A percentile compares a stretch with the other conserved stretches of the same genome.
phyloP scores from a whole-genome alignment of 768 basidiomycete genomes.

The Amanita muscaria region DNA sequence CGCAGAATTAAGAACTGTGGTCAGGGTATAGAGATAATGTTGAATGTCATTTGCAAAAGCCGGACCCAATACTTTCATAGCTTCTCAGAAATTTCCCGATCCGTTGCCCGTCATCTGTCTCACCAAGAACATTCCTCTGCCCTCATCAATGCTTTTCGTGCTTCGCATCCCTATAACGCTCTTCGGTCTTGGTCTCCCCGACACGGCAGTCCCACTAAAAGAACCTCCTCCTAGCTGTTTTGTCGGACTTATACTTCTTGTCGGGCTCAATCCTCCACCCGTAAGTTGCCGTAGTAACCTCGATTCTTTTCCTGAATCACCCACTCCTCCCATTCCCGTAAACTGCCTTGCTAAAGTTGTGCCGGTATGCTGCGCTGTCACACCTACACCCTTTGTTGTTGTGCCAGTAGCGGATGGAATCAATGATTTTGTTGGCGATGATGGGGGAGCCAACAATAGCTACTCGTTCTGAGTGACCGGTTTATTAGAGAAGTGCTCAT shows the following conservation, averaged over 20 bases:
- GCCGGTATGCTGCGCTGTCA: conserved; percentile 55
- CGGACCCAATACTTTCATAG: neutral
- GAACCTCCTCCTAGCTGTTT: conserved; percentile 45
- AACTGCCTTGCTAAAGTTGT: conserved; percentile 72
- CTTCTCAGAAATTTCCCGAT: conserved; percentile 8
- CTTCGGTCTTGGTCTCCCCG: conserved; percentile 50
- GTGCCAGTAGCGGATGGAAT: conserved; percentile 30
- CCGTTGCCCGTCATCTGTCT: conserved; percentile 64
- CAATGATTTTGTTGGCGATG: conserved; percentile 35
- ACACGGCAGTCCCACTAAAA: conserved; percentile 16
- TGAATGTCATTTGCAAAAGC: conserved; percentile 25
- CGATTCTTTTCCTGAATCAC: conserved; percentile 21
- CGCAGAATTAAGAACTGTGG: neutral
- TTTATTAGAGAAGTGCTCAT: neutral
- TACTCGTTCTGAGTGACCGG: neutral
- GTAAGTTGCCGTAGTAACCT: conserved; percentile 48
- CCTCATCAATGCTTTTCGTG: conserved; percentile 57
- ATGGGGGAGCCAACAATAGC: conserved; percentile 5
- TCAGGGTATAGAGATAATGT: neutral
- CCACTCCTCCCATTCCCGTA: conserved; percentile 46
- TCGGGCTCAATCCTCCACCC: conserved; percentile 58
- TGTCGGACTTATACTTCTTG: conserved; percentile 68
- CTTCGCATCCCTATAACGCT: conserved; percentile 67
- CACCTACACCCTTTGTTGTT: conserved; percentile 27
- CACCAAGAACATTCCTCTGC: conserved; percentile 67